phyloP scores from a whole-genome alignment of 306 rosid species.

The Trifolium dubium region DNA sequence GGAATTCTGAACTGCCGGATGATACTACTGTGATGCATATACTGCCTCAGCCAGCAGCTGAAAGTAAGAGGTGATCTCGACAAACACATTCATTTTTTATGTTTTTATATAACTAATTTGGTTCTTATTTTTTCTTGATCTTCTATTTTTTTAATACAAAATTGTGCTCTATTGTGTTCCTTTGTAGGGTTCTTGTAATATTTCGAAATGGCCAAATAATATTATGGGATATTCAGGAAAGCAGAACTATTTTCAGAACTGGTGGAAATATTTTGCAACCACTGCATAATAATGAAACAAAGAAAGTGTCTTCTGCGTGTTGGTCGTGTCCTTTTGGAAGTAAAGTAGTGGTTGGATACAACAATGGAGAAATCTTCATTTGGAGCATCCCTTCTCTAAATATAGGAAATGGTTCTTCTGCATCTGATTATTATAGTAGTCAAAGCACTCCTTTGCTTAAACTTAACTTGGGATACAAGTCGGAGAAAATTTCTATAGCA shows the following conservation, averaged over 20 bases:
- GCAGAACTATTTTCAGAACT: constrained; percentile 66
- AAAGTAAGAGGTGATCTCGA: constrained; percentile 74
- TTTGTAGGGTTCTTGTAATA: constrained; percentile 76
- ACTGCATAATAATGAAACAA: constrained; percentile 59
- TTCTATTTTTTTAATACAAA: neutral
- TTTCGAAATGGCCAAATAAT: constrained; percentile 68
- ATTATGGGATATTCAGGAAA: constrained; percentile 78
- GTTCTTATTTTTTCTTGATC: constrained; percentile 11
- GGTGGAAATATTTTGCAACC: constrained; percentile 67
- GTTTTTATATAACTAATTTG: neutral
- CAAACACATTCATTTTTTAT: constrained; percentile 27
- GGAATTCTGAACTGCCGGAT: constrained; percentile 60
- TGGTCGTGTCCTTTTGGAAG: constrained; percentile 92
- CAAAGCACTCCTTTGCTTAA: constrained; percentile 68
- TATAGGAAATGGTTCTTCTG: constrained; percentile 43
- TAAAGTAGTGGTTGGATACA: constrained; percentile 83
- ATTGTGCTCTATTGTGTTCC: constrained; percentile 23
- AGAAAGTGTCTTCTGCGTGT: constrained; percentile 78
- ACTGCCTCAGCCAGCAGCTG: constrained; percentile 84
- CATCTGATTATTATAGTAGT: constrained; percentile 44
- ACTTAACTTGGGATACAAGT: constrained; percentile 86
- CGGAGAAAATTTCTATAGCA: constrained; percentile 72
- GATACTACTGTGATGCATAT: constrained; percentile 58
- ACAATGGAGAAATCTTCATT: constrained; percentile 78
- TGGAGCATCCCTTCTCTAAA: constrained; percentile 72